Base-by-base conservation (phyloP, 202 grass and related monocot species). In the Dendrocalamus latiflorus region DNA sequence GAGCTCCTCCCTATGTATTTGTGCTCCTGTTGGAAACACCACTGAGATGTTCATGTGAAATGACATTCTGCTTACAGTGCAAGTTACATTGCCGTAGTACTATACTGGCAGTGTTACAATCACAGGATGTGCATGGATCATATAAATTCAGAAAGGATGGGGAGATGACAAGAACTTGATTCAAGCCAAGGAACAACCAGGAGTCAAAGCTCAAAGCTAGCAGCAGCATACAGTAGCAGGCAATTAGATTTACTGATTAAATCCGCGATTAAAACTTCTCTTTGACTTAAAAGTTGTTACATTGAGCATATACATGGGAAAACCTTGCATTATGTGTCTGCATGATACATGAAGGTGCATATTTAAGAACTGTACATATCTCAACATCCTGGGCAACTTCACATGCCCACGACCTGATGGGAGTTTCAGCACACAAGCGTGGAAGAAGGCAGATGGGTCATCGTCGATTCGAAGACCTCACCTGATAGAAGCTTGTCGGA, bases 301-400 rank as follows among this genome's bases (percentile, higher is more conserved):
- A 71, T 28, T 33, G 43, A 39, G 6, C 51, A 86, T 78, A 76
- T 83, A 68, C 66, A 86, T 66, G 16, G 48, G 36, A 36, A 17
- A 51, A 74, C 68, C 30, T 83, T 55, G 50, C n/a, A 66, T 39
- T 74, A 66, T 47, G 57, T 70, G 21, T 37, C 61, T 63, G 64
- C 38, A 75, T 57, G 17, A 56, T 47, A 37, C 34, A 61, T 60
- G 78, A n/a, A 68, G 53, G 18, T 68, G 74, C 73, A 73, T 25
- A 66, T 44, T 54, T 10, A 65, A 34, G 48, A 60, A 62, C 61
- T 80, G 75, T 76, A 87, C 80, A 70, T 49, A 73, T 64, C 36
- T 62, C 75, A 69, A 79, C 74, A 75, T 76, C 60, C 74, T 63
- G 39, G 43, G 74, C 33, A 63, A 49, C 37, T 64, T 50, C 60